A percentile compares a stretch with the other conserved stretches of the same genome.
These are phyloP conservation scores for Geotrichum armillariae DNA, from an alignment of 1,139 yeast species.

Conservation along the genomic window DNA sequence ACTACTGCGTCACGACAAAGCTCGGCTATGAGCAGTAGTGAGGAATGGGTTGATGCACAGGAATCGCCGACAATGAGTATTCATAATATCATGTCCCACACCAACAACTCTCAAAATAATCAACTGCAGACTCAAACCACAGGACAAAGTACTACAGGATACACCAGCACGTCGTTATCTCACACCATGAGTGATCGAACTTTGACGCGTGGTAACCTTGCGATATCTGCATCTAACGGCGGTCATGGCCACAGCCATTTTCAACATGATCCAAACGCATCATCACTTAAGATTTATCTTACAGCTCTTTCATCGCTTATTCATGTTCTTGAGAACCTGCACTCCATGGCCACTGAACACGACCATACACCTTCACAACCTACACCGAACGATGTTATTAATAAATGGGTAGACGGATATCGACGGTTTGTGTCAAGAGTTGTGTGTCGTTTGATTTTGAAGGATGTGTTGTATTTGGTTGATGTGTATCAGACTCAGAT, in stretches of 20 bases:
- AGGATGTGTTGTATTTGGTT: constrained; percentile 28
- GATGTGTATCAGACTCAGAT: constrained; percentile 28
- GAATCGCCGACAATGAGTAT: background rate
- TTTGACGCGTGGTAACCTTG: background rate
- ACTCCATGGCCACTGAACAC: background rate
- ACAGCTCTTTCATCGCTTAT: constrained; percentile 15
- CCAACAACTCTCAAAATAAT: background rate
- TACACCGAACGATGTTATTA: background rate
- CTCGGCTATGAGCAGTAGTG: background rate
- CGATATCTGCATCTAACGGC: background rate
- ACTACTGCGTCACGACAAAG: background rate
- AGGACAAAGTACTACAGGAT: background rate
- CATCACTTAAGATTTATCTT: constrained; percentile 10
- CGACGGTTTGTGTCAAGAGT: constrained; percentile 27
- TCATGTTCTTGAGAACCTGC: constrained; percentile 15
- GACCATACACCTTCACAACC: background rate
- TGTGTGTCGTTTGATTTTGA: constrained; percentile 29
- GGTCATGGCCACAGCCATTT: background rate
- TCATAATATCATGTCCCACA: background rate
- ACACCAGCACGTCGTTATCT: background rate
- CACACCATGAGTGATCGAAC: background rate
- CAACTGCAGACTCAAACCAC: background rate
- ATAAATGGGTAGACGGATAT: constrained; percentile 26
- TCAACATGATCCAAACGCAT: background rate
- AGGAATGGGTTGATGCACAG: background rate